Base-by-base conservation (phyloP, 192 early-diverging fungal species). In the Chytriomyces sp. region DNA sequence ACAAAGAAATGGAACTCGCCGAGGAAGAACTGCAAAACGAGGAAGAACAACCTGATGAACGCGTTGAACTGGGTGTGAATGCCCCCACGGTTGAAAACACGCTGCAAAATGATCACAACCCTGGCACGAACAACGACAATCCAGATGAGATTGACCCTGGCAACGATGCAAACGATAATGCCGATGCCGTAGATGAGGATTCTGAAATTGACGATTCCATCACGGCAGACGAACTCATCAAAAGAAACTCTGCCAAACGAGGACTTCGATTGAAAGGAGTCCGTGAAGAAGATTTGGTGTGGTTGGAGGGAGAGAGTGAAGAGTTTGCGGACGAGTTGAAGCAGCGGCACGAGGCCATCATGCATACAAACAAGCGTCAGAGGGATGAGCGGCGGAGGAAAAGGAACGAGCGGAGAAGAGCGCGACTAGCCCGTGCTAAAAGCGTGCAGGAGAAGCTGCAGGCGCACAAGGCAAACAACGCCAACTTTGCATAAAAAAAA, bases 211-310 rank as follows among this genome's bases (percentile, higher is more conserved):
- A 73, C 13, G 71, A 73, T 16, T 44, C 59, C 60, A 63, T 73
- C 60, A 73, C 71, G 6, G 59, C 61, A 18, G 43, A 73, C 16
- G 24, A 73, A 20, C 71, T 62, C 5, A 73, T 73, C n/a, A 73
- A 73, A 73, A 57, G 13, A 20, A 73, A 73, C 45, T 35, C 44
- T 43, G 44, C 60, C 46, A 73, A 73, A 44, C 35, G 35, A 35
- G 35, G 35, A 35, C 43, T 44, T 9, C 57, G 71, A 7, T 26
- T 73, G 11, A 62, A 62, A 44, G 16, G 28, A 18, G 71, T 73
- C 7, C 71, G 71, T 28, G 71, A 73, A 26, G 71, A 73, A 63
- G 71, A 73, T 20, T n/a, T 73, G 2, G 71, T 73, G 28, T 73
- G 71, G 71, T 60, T 62, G 28, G 45, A 73, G 49, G 71, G 71